A percentile compares a stretch with the other conserved stretches of the same genome.
These are phyloP conservation scores for Colletotrichum sp. DNA, from an alignment of 2,329 filamentous ascomycete species.

Conservation along the genomic window DNA sequence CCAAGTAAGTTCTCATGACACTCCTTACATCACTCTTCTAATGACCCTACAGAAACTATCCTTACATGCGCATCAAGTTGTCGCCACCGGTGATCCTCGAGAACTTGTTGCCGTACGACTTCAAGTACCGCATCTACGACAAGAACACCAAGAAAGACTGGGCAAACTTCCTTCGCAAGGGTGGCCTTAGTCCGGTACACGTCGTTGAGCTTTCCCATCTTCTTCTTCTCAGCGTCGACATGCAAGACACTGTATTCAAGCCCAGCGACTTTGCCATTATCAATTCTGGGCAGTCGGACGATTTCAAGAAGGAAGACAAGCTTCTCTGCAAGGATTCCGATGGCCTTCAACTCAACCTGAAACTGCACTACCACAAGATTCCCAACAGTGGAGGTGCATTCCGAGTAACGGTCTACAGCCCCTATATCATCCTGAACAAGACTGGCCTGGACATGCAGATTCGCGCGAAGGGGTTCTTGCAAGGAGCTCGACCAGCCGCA, in stretches of 20 bases:
- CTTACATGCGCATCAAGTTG: constrained; percentile 91
- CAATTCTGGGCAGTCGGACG: constrained; percentile 85
- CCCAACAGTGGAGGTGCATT: constrained; percentile 95
- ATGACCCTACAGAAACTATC: constrained; percentile 69
- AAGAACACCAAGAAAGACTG: constrained; percentile 99
- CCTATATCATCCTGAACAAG: constrained; percentile 94
- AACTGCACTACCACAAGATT: constrained; percentile 88
- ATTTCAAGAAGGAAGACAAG: constrained; percentile 83
- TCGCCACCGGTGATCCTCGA: constrained; percentile 94
- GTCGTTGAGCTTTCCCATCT: constrained; percentile 96
- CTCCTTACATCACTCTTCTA: constrained; percentile 26
- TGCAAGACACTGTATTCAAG: constrained; percentile 95
- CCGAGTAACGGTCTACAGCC: constrained; percentile 92
- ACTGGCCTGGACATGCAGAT: constrained; percentile 90
- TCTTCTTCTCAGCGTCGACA: constrained; percentile 88
- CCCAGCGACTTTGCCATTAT: constrained; percentile 97
- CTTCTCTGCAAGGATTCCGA: constrained; percentile 85
- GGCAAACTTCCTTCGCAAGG: constrained; percentile 97
- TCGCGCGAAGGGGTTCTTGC: constrained; percentile 86
- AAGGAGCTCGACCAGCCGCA: constrained; percentile 81
- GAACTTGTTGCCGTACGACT: constrained; percentile 94
- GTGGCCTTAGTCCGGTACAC: constrained; percentile 95
- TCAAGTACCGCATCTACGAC: constrained; percentile 99
- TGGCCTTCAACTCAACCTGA: constrained; percentile 79
- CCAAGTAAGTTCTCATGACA: constrained; percentile 55